Conservation (phyloP, 306 rosid genomes). For the Glycyrrhiza uralensis region DNA sequence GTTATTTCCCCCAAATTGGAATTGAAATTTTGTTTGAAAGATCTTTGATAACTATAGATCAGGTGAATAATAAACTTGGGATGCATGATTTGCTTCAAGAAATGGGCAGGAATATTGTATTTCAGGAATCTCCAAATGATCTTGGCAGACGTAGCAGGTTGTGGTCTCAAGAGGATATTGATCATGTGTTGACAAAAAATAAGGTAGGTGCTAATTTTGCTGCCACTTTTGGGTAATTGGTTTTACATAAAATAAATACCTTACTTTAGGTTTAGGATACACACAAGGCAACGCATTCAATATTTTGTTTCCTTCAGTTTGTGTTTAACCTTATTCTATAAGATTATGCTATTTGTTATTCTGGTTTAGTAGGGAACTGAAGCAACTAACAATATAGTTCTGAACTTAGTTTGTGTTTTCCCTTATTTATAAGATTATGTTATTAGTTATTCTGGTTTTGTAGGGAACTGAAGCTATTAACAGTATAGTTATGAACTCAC, state of each 20-base stretch:
- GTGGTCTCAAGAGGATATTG: constrained; percentile 11
- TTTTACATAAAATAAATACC: background rate
- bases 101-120: constrained; percentile 23
- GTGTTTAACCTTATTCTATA: background rate
- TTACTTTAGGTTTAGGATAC: background rate
- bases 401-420: background rate
- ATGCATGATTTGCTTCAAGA: constrained; percentile 41
- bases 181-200: constrained; percentile 7
- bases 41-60: constrained; percentile 8
- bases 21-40: constrained; percentile 31
- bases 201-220: background rate
- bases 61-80: background rate
- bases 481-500: background rate
- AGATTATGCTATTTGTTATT: background rate
- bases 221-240: background rate
- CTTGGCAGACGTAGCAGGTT: constrained; percentile 7
- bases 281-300: background rate
- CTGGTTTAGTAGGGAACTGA: constrained; percentile 11
- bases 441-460: background rate
- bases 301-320: background rate
- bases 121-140: constrained; percentile 18
- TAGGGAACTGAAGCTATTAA: background rate
- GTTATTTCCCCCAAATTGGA: constrained; percentile 3
- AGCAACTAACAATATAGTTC: background rate
- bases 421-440: background rate